Evolutionary conservation across 1,139 yeast genomes (phyloP).

Genomic region (Tardiomyces depauwii): DNA sequence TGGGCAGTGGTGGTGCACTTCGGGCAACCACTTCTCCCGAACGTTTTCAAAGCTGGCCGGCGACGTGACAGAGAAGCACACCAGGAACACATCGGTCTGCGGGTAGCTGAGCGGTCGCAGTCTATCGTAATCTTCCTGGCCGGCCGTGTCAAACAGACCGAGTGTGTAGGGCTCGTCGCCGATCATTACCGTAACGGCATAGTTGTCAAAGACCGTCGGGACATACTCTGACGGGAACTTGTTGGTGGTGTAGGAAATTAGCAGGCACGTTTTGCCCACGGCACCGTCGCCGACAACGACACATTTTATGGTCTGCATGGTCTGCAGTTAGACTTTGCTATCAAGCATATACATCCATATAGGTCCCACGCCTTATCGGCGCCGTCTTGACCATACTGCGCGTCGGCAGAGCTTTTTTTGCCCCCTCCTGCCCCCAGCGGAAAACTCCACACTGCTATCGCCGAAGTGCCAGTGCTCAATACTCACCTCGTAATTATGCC

Average conservation of each 20-base stretch:
- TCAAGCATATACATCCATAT: constrained; percentile 25
- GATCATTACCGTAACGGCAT: constrained; percentile 96
- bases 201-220: constrained; percentile 86
- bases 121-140: constrained; percentile 97
- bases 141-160: constrained; percentile 96
- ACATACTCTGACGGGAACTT: constrained; percentile 93
- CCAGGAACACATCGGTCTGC: constrained; percentile 90
- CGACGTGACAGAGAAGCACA: constrained; percentile 88
- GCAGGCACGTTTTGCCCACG: constrained; percentile 87
- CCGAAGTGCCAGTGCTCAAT: not conserved
- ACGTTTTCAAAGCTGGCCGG: constrained; percentile 98
- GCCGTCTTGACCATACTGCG: too few species aligned
- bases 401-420: too few species aligned
- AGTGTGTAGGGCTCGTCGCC: constrained; percentile 97
- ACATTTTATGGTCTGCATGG: constrained; percentile 84
- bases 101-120: constrained; percentile 94
- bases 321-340: constrained; percentile 23
- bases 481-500: not conserved
- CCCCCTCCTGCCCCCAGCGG: too few species aligned
- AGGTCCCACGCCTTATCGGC: too few species aligned
- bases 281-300: constrained; percentile 97
- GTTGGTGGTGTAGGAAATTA: constrained; percentile 88
- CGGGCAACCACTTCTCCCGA: constrained; percentile 97
- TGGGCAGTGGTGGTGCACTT: constrained; percentile 95
- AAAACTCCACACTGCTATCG: too few species aligned